phyloP scores from a whole-genome alignment of 164 flowering plant species.

The Nymphaea thermarum region DNA sequence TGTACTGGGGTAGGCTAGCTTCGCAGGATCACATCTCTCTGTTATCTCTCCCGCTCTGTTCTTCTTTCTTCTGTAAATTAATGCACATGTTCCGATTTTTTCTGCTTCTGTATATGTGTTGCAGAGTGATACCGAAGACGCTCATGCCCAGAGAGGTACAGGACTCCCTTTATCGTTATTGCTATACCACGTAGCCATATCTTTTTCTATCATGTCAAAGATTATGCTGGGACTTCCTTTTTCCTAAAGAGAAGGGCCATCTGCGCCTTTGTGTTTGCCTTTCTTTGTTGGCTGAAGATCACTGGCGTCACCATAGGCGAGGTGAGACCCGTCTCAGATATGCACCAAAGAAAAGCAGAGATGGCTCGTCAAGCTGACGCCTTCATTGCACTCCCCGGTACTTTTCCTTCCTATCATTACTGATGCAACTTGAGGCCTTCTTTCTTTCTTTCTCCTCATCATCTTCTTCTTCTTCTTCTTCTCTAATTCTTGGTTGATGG shows the following conservation, averaged over 20 bases:
- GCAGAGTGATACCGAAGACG: constrained; percentile 83
- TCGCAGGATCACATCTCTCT: background rate
- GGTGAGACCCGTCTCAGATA: constrained; percentile 71
- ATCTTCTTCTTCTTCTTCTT: background rate
- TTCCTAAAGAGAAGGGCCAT: background rate
- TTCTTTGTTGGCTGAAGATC: constrained; percentile 26
- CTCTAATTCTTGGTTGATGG: no score
- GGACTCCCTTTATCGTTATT: background rate
- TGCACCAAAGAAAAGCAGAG: constrained; percentile 94
- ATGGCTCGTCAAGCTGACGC: constrained; percentile 57
- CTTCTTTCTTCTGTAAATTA: background rate
- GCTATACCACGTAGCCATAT: background rate
- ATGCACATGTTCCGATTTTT: background rate
- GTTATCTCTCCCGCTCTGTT: constrained; percentile 1
- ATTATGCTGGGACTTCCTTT: background rate
- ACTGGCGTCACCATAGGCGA: constrained; percentile 85
- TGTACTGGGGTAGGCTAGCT: constrained; percentile 42
- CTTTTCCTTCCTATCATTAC: background rate
- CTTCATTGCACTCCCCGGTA: constrained; percentile 93
- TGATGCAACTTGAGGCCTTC: no score
- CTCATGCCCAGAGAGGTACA: constrained; percentile 83
- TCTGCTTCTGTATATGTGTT: background rate
- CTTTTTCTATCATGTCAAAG: background rate
- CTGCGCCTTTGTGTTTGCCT: background rate
- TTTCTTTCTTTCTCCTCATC: background rate